Conservation (phyloP, 1,284 basidiomycete genomes). For the Ustilago trichophora region DNA sequence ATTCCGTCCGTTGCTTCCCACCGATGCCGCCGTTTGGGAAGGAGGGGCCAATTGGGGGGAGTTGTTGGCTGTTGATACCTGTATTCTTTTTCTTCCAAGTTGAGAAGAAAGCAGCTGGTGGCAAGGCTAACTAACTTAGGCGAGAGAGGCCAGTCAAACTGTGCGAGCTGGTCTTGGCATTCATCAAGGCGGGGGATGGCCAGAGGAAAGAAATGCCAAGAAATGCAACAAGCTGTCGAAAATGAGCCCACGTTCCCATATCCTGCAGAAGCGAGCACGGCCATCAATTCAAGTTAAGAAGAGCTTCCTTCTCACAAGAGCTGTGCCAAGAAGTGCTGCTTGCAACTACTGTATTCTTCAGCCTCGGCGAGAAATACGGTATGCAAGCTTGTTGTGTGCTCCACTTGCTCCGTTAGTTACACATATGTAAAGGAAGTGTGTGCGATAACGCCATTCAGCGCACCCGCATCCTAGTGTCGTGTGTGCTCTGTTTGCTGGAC, state of each 20-base stretch:
- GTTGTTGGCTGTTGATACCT: no score
- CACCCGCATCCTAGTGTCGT: no score
- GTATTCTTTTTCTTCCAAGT: no score
- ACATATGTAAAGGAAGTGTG: no score
- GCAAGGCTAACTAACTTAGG: background rate
- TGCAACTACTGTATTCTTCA: no score
- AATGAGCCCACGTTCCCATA: slow-evolving; percentile 18
- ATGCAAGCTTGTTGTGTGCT: no score
- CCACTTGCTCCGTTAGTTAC: no score
- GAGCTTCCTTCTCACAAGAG: no score
- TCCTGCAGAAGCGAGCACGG: background rate
- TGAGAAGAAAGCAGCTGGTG: background rate
- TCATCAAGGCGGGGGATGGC: background rate
- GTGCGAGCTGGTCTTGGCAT: background rate
- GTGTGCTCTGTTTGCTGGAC: no score
- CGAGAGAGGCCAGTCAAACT: background rate
- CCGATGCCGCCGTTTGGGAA: slow-evolving; percentile 18
- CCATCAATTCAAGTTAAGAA: background rate
- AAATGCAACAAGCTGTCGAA: slow-evolving; percentile 23
- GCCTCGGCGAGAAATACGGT: no score
- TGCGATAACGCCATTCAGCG: no score
- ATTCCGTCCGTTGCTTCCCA: slow-evolving; percentile 7
- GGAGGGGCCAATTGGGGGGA: background rate
- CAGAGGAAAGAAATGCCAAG: slow-evolving; percentile 10
- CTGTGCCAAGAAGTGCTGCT: no score